Base-by-base conservation (phyloP, 805 yeast genomes). In the Metschnikowia cerradonensis region DNA sequence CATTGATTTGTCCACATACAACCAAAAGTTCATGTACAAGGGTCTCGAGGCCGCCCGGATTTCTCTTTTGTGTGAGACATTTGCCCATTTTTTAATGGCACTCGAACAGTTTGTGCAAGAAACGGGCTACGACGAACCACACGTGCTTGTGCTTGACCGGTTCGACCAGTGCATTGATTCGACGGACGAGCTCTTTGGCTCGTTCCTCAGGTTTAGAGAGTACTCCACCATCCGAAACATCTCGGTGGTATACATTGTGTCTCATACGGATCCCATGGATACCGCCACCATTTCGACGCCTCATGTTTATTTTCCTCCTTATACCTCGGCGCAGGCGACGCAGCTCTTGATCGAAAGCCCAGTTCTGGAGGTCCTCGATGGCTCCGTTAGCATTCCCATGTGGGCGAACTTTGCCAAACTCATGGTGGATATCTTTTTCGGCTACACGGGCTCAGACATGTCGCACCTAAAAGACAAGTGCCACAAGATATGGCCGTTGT, bases 161-260 rank as follows among this genome's bases (percentile, higher is more conserved):
- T 63, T 79, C 15, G 84, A 79, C 58, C 73, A 71, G 38, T 71
- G 76, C 31, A 71, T 70, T 50, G 83, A 77, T 19, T 56, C 67
- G 14, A 67, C 73, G 0, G 65, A 67, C n/a, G 76, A 70, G 15
- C 52, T 79, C 17, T 66, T 73, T 41, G 57, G 67, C 19, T 70
- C 76, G 0, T 70, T 80, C 50, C 55, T 73, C 1, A 62, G 68
- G 52, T 54, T 79, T n/a, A 72, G 74, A 48, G 83, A 80, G 47
- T 71, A 72, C 50, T 59, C 73, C 10, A 53, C 54, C 7, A 54
- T 68, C 17, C 54, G 54, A 22, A 71, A 68, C 52, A 52, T 78
- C 17, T 57, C 63, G 5, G 67, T 78, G 26, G 57, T 79, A 1
- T 72, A 72, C 52, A 68, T 77, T 15, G 68, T 73, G 3, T 67